Base-by-base conservation (phyloP, 2,329 filamentous ascomycete genomes). In the Penicillium sp. region DNA sequence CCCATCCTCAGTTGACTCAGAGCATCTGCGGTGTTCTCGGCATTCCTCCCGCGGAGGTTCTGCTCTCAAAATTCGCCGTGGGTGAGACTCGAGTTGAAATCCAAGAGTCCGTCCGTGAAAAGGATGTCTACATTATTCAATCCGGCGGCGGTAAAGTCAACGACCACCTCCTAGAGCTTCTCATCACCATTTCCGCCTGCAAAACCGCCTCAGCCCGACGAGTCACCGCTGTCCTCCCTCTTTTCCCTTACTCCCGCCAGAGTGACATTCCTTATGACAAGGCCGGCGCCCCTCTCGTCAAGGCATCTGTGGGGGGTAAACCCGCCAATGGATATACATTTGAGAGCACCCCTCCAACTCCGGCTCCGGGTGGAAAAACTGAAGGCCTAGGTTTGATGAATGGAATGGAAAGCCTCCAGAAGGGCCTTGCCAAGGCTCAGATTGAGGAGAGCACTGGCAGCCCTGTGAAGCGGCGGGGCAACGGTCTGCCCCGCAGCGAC, bases 71-170 rank as follows among this genome's bases (percentile, higher is more conserved):
- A 79, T 99, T 99, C 80, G 91, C 92, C 33, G 91, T 94, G 51
- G 94, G 94, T 65, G 94, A 97, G 80, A 96, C 90, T 65, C 87
- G 93, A 54, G 93, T 96, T 62, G 94, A 97, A 77, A 96, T 99
- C 70, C 85, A 92, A 74, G 94, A 99, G 76, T 96, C 92, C 15
- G 94, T 99, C 50, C 89, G 94, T 68, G 94, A 91, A 67, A 99
- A 99, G 76, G 94, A 99, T 85, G 94, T 97, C 74, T 99, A 95
- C 79, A 97, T 97, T 73, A 91, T 99, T 70, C 93, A 97, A 77
- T 94, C 91, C 41, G 92, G 91, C 66, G 91, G 91, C 66, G 92
- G 91, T 62, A 90, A 89, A 69, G 91, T 97, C 78, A 99, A 99
- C 74, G 94, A 99, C 78, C 87, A 96, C 78, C 86, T 99, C 64